Evolutionary conservation across 83 land plant species (phyloP), one percentile per base, ranked within the genome.

Genomic region (Isoetes engelmannii): DNA sequence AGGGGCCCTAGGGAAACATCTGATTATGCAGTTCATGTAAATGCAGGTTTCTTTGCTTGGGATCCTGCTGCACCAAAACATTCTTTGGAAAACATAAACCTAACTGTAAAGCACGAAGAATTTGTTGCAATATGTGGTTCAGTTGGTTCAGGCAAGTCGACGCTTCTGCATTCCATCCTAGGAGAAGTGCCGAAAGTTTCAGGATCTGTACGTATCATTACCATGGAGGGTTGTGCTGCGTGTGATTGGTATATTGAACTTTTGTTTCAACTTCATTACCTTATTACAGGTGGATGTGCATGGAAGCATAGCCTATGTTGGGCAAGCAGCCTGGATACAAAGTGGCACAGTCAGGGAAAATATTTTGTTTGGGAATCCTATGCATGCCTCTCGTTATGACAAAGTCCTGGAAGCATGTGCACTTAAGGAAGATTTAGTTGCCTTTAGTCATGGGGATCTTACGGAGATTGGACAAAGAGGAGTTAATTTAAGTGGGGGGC

Each of bases 61-160:
- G 62, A 59, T 1, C 10, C 18, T 59, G 37, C 37, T 42, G 62
- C 15, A 51, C 15, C 13, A 15, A 15, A 51, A 51, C 15, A 59
- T 9, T 10, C 62, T 59, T 1, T 7, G 19, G 62, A 59, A 59
- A 8, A 37, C 20, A 12, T 19, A 59, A 8, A 12, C 4, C 28
- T 18, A 59, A 37, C 18, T 59, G 1, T 19, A 12, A 8, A 12
- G 3, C 12, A 37, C 0, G 79, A 73, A 15, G 69, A 65, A 45
- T 65, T 56, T 42, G 68, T 76, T 4, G 79, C 79, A 4, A 54
- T 76, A 1, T 76, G 74, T 56, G 74, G 79, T 12, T 60, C 73
- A 43, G 67, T 76, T 64, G 79, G 79, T 5, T 63, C 69, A 45
- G 79, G 74, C 9, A 76, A 76, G 50, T 76, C 79, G 10, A 76